Percentiles rank a stretch among this genome's conserved stretches.
Conservation (phyloP, 208 protist genomes). For the Leishmania aethiopica region DNA sequence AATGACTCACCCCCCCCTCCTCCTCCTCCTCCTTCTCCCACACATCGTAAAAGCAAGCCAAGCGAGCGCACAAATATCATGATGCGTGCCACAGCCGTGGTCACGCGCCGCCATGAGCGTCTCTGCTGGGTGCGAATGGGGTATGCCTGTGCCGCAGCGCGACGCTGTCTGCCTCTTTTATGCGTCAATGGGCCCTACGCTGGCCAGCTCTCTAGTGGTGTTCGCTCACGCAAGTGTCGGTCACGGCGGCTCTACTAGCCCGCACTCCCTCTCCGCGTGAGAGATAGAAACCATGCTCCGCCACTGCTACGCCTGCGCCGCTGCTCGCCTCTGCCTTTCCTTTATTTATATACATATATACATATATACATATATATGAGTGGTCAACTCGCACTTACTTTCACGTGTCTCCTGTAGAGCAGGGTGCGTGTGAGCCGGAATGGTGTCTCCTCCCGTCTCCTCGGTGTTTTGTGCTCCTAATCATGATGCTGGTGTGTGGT, state of each 20-base stretch:
- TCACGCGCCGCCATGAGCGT: neutral
- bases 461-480: neutral
- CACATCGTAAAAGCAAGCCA: neutral
- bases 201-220: neutral
- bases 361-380: too few relatives aligned
- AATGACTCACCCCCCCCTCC: too few relatives aligned
- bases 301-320: neutral
- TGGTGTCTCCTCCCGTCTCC: neutral
- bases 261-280: neutral
- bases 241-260: neutral
- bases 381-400: too few relatives aligned
- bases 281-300: neutral
- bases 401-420: too few relatives aligned
- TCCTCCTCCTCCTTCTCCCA: neutral
- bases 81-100: neutral
- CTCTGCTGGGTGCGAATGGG: neutral
- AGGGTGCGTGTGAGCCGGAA: too few relatives aligned
- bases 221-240: neutral
- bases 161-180: neutral
- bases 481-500: too few relatives aligned
- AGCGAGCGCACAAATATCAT: neutral
- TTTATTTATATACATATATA: too few relatives aligned
- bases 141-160: neutral
- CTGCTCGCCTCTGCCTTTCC: neutral
- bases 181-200: neutral